Evolutionary conservation across 345 rosid genomes (phyloP).

Genomic region (Salix exigua): DNA sequence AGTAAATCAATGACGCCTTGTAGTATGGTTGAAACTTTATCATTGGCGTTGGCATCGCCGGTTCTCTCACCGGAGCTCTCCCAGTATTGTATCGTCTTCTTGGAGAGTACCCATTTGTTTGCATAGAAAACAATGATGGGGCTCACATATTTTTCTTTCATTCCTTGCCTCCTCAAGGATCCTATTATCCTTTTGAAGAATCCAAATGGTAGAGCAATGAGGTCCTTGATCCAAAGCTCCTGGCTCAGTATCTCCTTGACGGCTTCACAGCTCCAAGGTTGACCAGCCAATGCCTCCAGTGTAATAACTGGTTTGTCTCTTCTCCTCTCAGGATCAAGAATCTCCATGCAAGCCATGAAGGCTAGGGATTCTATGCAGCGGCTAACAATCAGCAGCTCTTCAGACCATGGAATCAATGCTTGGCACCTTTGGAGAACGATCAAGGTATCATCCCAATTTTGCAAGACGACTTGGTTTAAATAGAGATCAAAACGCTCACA

Average conservation of each 20-base stretch:
- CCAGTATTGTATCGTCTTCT: conserved; percentile 39
- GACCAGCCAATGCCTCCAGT: conserved; percentile 42
- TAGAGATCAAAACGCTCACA: conserved; percentile 68
- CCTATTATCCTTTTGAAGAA: conserved; percentile 69
- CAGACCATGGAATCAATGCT: conserved; percentile 50
- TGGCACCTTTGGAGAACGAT: conserved; percentile 64
- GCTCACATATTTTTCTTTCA: conserved; percentile 71
- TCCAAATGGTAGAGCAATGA: conserved; percentile 56
- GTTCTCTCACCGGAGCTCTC: conserved; percentile 31
- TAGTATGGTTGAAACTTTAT: conserved; percentile 29
- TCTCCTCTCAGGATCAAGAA: conserved; percentile 77
- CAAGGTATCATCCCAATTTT: conserved; percentile 73
- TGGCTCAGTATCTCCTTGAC: conserved; percentile 40
- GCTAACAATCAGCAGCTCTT: conserved; percentile 65
- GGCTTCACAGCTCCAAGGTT: conserved; percentile 51
- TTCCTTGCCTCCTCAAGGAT: conserved; percentile 75
- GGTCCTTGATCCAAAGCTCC: conserved; percentile 75
- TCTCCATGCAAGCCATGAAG: conserved; percentile 88
- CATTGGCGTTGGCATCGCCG: conserved; percentile 11
- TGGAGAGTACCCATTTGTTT: conserved; percentile 50
- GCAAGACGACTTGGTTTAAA: conserved; percentile 73
- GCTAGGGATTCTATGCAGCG: conserved; percentile 78
- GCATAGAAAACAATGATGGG: conserved; percentile 61
- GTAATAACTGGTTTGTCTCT: conserved; percentile 52
- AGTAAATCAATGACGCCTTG: conserved; percentile 57